These are phyloP conservation scores for Elsinoe perseae DNA, from an alignment of 2,329 filamentous ascomycete species.

Conservation along the genomic window DNA sequence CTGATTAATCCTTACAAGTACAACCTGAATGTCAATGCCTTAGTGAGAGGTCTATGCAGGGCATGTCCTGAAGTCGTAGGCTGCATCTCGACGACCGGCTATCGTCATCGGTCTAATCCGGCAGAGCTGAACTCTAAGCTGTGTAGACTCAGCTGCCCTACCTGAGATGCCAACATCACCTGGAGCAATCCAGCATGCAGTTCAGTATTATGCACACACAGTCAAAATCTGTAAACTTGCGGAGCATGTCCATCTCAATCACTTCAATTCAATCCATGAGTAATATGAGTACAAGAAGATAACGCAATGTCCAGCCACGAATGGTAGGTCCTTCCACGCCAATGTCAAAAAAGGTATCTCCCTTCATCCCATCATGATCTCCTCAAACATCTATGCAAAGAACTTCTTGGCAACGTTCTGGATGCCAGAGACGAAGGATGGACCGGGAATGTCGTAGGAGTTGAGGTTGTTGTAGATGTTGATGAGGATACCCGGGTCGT, in stretches of 20 bases:
- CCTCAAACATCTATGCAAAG: neutral
- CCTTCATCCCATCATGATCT: neutral
- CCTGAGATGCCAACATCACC: neutral
- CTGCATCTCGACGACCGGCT: neutral
- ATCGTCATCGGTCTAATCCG: neutral
- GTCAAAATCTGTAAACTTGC: neutral
- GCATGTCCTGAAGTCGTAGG: neutral
- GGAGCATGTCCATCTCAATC: neutral
- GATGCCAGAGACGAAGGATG: slow-evolving; percentile 27
- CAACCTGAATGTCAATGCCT: neutral
- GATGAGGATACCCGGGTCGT: slow-evolving; percentile 52
- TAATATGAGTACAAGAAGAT: slow-evolving; percentile 11
- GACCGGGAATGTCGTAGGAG: slow-evolving; percentile 48
- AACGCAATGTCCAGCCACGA: neutral
- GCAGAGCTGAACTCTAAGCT: neutral
- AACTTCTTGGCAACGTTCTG: neutral
- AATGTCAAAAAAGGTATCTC: neutral
- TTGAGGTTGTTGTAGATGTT: slow-evolving; percentile 48
- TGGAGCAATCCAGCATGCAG: neutral
- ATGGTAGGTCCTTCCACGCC: neutral
- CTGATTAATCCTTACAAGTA: neutral
- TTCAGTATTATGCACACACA: neutral
- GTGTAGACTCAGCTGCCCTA: neutral
- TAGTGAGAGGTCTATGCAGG: neutral
- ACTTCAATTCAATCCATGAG: neutral